Evolutionary conservation across 225 moss, liverwort and hornwort genomes (phyloP).

Genomic region (Thuidium tamariscinum): DNA sequence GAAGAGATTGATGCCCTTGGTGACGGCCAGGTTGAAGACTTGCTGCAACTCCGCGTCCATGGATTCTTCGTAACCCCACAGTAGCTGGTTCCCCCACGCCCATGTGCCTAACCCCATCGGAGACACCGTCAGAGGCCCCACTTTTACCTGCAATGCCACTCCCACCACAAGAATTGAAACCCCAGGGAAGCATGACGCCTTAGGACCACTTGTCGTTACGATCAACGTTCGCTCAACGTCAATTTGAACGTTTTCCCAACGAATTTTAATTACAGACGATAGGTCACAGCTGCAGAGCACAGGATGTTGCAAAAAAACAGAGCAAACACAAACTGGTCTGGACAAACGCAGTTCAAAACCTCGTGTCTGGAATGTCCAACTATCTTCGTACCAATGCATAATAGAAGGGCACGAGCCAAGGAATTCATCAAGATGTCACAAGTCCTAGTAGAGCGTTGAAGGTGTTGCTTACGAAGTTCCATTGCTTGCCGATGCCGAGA

Average conservation of each 20-base stretch:
- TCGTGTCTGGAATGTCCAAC: not conserved
- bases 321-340: not conserved
- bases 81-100: slow-evolving; percentile 96
- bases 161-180: not conserved
- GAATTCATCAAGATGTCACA: not conserved
- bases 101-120: slow-evolving; percentile 97
- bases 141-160: slow-evolving; percentile 36
- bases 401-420: not conserved
- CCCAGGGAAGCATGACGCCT: not conserved
- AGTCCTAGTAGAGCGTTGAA: not conserved
- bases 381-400: not conserved
- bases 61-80: slow-evolving; percentile 86
- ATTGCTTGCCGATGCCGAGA: slow-evolving; percentile 44
- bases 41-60: slow-evolving; percentile 91
- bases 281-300: not conserved
- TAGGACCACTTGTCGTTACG: not conserved
- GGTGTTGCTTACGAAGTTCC: slow-evolving; percentile 9
- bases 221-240: not conserved
- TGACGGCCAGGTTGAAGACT: slow-evolving; percentile 78
- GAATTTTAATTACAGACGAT: not conserved
- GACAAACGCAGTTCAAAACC: not conserved
- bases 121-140: slow-evolving; percentile 73
- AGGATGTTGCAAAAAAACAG: not conserved
- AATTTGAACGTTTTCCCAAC: not conserved
- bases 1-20: slow-evolving; percentile 70